These are phyloP conservation scores for Trichothecium roseum DNA, from an alignment of 2,329 filamentous ascomycete genomes.

Conservation along the genomic window DNA sequence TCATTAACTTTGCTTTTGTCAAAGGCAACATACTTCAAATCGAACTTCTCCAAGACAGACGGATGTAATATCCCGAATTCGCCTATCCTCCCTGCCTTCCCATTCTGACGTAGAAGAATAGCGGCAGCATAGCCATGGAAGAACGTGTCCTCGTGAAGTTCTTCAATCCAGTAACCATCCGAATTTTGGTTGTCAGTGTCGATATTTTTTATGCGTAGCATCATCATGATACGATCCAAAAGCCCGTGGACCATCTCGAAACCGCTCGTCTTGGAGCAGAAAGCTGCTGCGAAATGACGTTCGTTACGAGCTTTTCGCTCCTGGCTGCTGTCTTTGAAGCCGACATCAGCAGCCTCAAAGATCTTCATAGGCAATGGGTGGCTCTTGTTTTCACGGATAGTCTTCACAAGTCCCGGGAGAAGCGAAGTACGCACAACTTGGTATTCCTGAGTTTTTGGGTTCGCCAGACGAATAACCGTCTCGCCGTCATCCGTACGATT, in stretches of 20 bases:
- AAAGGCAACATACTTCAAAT: constrained; percentile 60
- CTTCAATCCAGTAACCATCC: constrained; percentile 88
- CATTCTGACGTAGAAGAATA: constrained; percentile 65
- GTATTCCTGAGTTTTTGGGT: constrained; percentile 89
- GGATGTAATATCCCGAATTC: constrained; percentile 93
- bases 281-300: constrained; percentile 90
- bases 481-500: constrained; percentile 82
- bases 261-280: constrained; percentile 86
- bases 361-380: constrained; percentile 84
- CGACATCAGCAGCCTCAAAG: constrained; percentile 85
- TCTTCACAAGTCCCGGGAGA: constrained; percentile 83
- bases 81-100: constrained; percentile 69
- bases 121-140: constrained; percentile 83
- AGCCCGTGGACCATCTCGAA: constrained; percentile 95
- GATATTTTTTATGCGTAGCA: constrained; percentile 78
- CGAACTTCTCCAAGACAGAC: constrained; percentile 85
- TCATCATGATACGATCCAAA: constrained; percentile 81
- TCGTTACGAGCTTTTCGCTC: constrained; percentile 90
- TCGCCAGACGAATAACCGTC: constrained; percentile 74
- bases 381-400: constrained; percentile 84
- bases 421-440: constrained; percentile 84
- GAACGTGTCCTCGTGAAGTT: constrained; percentile 84
- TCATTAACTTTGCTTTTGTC: constrained; percentile 10
- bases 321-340: constrained; percentile 71
- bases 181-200: constrained; percentile 60